A percentile compares a stretch with the other conserved stretches of the same genome.
Evolutionary conservation across 176 grass and related monocot genomes (phyloP).

Genomic region (Aegilops sharonensis): DNA sequence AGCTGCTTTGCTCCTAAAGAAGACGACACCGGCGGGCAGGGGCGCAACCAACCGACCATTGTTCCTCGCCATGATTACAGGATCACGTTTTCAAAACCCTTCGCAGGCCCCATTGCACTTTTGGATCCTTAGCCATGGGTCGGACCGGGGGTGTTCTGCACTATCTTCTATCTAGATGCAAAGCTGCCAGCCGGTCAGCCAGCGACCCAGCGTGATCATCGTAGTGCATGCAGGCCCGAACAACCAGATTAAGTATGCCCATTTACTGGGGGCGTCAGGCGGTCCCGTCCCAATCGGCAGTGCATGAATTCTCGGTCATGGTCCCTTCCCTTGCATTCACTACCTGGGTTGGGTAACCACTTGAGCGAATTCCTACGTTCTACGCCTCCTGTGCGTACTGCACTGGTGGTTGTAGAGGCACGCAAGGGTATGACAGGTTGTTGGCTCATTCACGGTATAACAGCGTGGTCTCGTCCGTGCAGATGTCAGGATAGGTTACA

Average conservation of each 20-base stretch:
- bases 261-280: neutral
- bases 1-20: slow-evolving; percentile 4
- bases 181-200: neutral
- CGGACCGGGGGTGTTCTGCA: neutral
- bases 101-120: neutral
- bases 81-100: neutral
- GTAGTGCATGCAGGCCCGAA: neutral
- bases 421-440: neutral
- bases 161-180: neutral
- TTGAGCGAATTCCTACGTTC: neutral
- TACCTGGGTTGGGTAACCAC: neutral
- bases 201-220: neutral
- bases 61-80: slow-evolving; percentile 1
- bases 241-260: neutral
- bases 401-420: neutral
- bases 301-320: slow-evolving; percentile 10
- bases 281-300: slow-evolving; percentile 3
- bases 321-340: slow-evolving; percentile 5
- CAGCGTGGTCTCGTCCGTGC: too few species aligned
- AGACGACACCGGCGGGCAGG: neutral
- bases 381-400: neutral
- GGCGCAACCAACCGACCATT: neutral
- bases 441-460: neutral
- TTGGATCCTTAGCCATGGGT: neutral
- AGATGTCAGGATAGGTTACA: too few species aligned